Evolutionary conservation across 345 rosid species (phyloP), one percentile per base, ranked within the genome.

Genomic region (Pelargonium nanum): DNA sequence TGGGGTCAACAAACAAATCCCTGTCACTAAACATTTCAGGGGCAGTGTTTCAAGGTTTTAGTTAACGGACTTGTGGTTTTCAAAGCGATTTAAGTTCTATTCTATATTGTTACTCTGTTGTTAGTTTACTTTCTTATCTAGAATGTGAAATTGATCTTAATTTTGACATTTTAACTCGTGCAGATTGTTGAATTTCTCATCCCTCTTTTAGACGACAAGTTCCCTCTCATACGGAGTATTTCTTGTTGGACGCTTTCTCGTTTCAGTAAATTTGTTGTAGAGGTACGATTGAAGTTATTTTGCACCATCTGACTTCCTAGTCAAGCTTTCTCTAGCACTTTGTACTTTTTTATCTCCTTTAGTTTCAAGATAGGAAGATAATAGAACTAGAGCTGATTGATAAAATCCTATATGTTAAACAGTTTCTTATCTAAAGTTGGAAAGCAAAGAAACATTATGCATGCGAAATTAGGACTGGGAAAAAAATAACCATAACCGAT

Each of bases 221-320:
- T 85, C 73, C 91, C 96, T 57, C 88, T 94, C 60, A 90, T 90
- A 55, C 78, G 95, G 72, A 94, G 96, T 76, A 90, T 88, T 70
- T 83, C 95, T 63, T 94, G 99, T 66, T 94, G 99, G 99, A 94
- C 99, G 6, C 78, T 94, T 72, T 94, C 97, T 68, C 83, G 96
- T 67, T 94, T 90, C 81, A 89, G 99, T 77, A 94, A 94, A 80
- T 88, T 81, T 71, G 81, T 94, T 72, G 80, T 90, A 76, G 91
- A 94, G 99, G 97, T 94, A 77, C 62, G 65, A 61, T 50, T 21
- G 48, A 40, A 40, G 16, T 6, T 7, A 6, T 2, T 17, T 40
- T 40, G 15, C 55, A 45, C 54, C 17, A 8, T 32, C n/a, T n/a
- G n/a, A 26, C 44, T 59, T 63, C 24, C 22, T 24, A 12, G 15